Evolutionary conservation across 768 basidiomycete species (phyloP).

Genomic region (Macrolepiota albuminosa): DNA sequence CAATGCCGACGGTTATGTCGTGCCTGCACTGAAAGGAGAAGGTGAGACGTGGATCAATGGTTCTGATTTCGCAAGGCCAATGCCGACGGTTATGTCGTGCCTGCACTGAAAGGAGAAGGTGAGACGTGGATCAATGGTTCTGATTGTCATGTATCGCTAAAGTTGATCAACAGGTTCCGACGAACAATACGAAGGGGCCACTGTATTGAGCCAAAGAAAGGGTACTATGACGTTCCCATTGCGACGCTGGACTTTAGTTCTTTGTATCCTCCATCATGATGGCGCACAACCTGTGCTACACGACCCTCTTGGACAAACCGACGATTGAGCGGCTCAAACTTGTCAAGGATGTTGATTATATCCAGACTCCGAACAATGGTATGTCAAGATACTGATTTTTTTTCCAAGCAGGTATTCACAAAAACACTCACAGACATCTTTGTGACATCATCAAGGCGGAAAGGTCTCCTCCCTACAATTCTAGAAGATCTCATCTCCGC

Average conservation of each 20-base stretch:
- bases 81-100: constrained; percentile 86
- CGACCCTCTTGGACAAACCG: constrained; percentile 80
- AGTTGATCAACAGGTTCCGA: constrained; percentile 58
- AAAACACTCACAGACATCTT: constrained; percentile 65
- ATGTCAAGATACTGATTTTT: not conserved
- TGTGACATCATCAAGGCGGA: constrained; percentile 63
- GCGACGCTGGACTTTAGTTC: constrained; percentile 99
- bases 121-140: constrained; percentile 5
- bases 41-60: constrained; percentile 39
- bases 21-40: constrained; percentile 83
- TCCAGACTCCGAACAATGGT: constrained; percentile 96
- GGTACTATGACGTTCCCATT: constrained; percentile 95
- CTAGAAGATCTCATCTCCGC: constrained; percentile 92
- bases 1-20: constrained; percentile 84
- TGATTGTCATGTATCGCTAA: not conserved
- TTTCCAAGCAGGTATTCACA: not conserved
- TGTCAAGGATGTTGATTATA: constrained; percentile 85
- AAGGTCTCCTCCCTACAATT: constrained; percentile 88
- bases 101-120: constrained; percentile 84
- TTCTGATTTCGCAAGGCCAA: constrained; percentile 69
- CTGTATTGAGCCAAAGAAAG: constrained; percentile 94
- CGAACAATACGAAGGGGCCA: constrained; percentile 98
- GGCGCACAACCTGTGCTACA: constrained; percentile 99
- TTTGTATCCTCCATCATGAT: constrained; percentile 99
- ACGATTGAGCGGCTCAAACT: constrained; percentile 77